phyloP scores from a whole-genome alignment of 1,284 basidiomycete species.

The Pseudozyma hubeiensis region DNA sequence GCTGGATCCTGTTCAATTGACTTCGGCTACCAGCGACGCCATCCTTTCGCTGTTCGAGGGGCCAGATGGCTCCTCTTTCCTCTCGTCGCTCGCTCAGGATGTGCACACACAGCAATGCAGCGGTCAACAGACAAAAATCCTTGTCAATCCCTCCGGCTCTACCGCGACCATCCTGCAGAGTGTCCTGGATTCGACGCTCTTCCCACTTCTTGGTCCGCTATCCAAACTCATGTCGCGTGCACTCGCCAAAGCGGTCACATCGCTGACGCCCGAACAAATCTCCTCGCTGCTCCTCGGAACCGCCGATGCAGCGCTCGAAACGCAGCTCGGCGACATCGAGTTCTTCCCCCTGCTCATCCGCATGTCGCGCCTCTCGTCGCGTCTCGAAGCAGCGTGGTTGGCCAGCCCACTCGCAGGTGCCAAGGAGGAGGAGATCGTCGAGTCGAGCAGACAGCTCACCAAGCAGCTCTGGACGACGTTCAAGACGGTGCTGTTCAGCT shows the following conservation, averaged over 20 bases:
- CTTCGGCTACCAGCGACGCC: constrained; percentile 42
- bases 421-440: constrained; percentile 36
- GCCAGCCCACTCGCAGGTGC: constrained; percentile 38
- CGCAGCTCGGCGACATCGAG: constrained; percentile 13
- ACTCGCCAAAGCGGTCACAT: constrained; percentile 39
- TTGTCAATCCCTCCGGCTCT: constrained; percentile 6
- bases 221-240: constrained; percentile 58
- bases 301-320: constrained; percentile 16
- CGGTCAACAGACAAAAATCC: constrained; percentile 1
- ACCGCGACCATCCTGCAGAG: constrained; percentile 16
- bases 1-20: constrained; percentile 40
- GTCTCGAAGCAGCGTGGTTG: constrained; percentile 40
- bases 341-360: constrained; percentile 41
- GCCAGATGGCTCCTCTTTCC: constrained; percentile 16
- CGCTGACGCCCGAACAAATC: constrained; percentile 37
- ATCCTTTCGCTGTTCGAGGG: constrained; percentile 54
- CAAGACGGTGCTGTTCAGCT: constrained; percentile 64
- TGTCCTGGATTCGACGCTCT: constrained; percentile 42
- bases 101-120: not conserved
- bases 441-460: constrained; percentile 31
- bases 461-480: constrained; percentile 60
- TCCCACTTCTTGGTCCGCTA: constrained; percentile 56
- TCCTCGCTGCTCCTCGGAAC: constrained; percentile 41
- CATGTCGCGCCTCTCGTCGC: constrained; percentile 45
- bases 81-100: constrained; percentile 32